phyloP scores from a whole-genome alignment of 371 early-diverging fungal species.

The Lichtheimia ornata region DNA sequence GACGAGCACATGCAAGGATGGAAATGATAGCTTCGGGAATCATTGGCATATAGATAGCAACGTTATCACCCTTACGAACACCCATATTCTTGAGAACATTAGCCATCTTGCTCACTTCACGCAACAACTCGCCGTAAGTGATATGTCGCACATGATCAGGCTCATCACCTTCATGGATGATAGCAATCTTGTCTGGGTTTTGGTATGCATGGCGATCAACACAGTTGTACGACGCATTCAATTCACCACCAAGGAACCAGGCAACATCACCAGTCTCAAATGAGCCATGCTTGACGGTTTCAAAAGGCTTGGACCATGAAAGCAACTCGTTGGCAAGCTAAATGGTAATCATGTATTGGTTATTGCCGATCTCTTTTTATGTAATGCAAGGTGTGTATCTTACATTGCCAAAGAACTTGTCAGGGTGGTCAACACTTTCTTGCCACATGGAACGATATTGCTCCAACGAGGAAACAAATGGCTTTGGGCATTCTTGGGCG shows the following conservation, averaged over 20 bases:
- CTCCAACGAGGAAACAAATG: constrained; percentile 74
- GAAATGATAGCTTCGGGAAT: constrained; percentile 91
- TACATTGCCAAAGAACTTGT: constrained; percentile 27
- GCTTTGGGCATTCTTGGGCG: constrained; percentile 51
- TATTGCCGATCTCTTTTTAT: neutral
- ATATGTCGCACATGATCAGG: constrained; percentile 71
- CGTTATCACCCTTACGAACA: constrained; percentile 89
- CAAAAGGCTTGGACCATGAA: constrained; percentile 79
- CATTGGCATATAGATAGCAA: constrained; percentile 98
- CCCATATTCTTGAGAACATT: constrained; percentile 80
- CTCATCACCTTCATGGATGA: constrained; percentile 91
- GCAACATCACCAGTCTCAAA: constrained; percentile 79
- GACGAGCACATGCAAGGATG: constrained; percentile 93
- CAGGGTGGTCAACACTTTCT: constrained; percentile 77
- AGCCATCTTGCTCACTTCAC: constrained; percentile 81
- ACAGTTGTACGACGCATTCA: constrained; percentile 97
- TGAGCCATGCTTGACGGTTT: constrained; percentile 62
- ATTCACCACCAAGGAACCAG: constrained; percentile 94
- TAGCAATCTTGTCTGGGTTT: constrained; percentile 73
- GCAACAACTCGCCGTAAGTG: constrained; percentile 85
- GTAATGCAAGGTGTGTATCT: neutral
- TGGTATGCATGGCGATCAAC: constrained; percentile 90
- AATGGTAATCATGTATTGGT: constrained; percentile 5
- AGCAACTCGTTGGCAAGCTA: constrained; percentile 74
- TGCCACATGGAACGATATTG: constrained; percentile 79